A percentile compares a stretch with the other conserved stretches of the same genome.
phyloP scores from a whole-genome alignment of 2,329 filamentous ascomycete species.

The Botryosphaeria dothidea region DNA sequence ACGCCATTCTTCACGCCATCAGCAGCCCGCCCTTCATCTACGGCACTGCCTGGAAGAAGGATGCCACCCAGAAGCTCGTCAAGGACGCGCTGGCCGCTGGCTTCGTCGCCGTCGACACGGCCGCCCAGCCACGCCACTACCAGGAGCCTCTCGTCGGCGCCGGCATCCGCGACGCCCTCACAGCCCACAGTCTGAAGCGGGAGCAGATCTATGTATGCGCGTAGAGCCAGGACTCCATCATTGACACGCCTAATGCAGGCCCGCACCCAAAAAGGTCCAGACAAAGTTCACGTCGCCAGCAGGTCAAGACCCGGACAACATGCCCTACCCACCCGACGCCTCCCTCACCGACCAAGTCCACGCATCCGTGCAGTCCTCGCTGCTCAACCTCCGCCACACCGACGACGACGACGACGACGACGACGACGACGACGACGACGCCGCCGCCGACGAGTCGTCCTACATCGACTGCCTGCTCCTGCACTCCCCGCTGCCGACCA shows the following conservation, averaged over 20 bases:
- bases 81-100: conserved; percentile 67
- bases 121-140: conserved; percentile 77
- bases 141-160: conserved; percentile 69
- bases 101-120: conserved; percentile 75
- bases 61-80: conserved; percentile 66
- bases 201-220: conserved; percentile 63
- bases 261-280: conserved; percentile 69
- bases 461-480: conserved; percentile 63
- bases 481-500: conserved; percentile 56
- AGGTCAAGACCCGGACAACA: conserved; percentile 60
- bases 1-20: conserved; percentile 5
- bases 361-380: conserved; percentile 66
- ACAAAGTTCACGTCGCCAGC: conserved; percentile 75
- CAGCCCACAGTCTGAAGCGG: conserved; percentile 58
- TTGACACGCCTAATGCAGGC: background rate
- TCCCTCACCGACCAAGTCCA: conserved; percentile 66
- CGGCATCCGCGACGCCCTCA: conserved; percentile 64
- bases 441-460: conserved; percentile 36
- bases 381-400: conserved; percentile 57
- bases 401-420: conserved; percentile 37
- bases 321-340: conserved; percentile 63
- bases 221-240: background rate
- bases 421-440: conserved; percentile 22
- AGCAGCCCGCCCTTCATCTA: conserved; percentile 60
- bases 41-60: conserved; percentile 85